Evolutionary conservation across 2,329 filamentous ascomycete genomes (phyloP).

Genomic region (Aspergillus vadensis): DNA sequence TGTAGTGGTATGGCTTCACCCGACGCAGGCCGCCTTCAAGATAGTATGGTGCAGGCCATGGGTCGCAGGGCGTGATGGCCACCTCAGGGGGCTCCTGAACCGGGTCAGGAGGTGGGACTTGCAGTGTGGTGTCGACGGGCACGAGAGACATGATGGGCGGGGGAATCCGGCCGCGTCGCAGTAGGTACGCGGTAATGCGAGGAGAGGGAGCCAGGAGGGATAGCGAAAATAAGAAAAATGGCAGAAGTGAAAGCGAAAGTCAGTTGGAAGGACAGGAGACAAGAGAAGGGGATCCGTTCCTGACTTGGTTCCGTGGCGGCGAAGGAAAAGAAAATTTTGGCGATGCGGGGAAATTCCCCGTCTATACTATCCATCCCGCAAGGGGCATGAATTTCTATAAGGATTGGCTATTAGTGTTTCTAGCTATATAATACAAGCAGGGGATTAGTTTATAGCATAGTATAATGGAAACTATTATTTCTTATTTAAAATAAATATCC

Average conservation of each 20-base stretch:
- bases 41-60: constrained; percentile 73
- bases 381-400: too few species aligned
- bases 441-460: too few species aligned
- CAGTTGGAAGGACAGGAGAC: not conserved
- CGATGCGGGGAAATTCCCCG: constrained; percentile 9
- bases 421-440: too few species aligned
- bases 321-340: constrained; percentile 6
- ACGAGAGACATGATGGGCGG: constrained; percentile 42
- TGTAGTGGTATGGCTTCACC: constrained; percentile 84
- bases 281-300: not conserved
- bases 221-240: not conserved
- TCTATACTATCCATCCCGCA: not conserved
- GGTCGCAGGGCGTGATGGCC: constrained; percentile 41
- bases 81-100: constrained; percentile 22
- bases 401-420: too few species aligned
- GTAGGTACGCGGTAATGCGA: constrained; percentile 43
- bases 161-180: constrained; percentile 37
- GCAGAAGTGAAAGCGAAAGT: not conserved
- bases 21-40: constrained; percentile 81
- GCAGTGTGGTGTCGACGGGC: constrained; percentile 30
- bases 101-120: constrained; percentile 30
- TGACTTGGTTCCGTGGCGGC: not conserved
- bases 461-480: too few species aligned
- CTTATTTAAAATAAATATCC: too few species aligned
- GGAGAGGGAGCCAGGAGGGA: constrained; percentile 40